These are phyloP conservation scores for Davidsoniella virescens DNA, from an alignment of 2,329 filamentous ascomycete genomes.

Conservation along the genomic window DNA sequence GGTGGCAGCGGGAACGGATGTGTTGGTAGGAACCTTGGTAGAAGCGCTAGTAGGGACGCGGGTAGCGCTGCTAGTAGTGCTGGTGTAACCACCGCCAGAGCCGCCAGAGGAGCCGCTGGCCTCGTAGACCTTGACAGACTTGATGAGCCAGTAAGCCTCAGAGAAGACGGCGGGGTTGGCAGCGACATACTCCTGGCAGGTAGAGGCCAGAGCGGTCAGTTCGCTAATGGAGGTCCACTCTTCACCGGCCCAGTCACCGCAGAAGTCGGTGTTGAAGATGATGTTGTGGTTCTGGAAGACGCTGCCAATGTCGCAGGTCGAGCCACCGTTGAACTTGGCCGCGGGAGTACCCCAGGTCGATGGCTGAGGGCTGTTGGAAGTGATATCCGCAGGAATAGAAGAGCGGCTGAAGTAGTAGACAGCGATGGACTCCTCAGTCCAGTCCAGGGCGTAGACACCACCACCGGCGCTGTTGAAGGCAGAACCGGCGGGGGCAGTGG, in stretches of 20 bases:
- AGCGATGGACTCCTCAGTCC: slow-evolving; percentile 54
- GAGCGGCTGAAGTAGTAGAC: slow-evolving; percentile 69
- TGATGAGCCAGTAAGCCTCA: slow-evolving; percentile 64
- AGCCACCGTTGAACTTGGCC: slow-evolving; percentile 49
- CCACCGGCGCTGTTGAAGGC: slow-evolving; percentile 56
- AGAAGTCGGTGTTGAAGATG: slow-evolving; percentile 71
- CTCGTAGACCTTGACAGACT: slow-evolving; percentile 46
- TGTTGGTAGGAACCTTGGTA: too few relatives aligned
- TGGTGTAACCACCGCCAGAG: too few relatives aligned
- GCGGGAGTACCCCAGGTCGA: slow-evolving; percentile 50
- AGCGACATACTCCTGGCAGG: slow-evolving; percentile 57
- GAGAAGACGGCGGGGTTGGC: slow-evolving; percentile 53
- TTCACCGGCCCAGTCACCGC: slow-evolving; percentile 68
- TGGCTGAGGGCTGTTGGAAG: slow-evolving; percentile 44
- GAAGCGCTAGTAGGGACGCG: too few relatives aligned
- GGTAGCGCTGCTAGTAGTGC: too few relatives aligned
- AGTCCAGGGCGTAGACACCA: slow-evolving; percentile 60
- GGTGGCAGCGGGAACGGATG: too few relatives aligned
- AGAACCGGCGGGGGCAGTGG: slow-evolving; percentile 41
- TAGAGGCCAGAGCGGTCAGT: slow-evolving; percentile 43
- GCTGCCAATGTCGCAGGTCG: slow-evolving; percentile 51
- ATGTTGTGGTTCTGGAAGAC: slow-evolving; percentile 61
- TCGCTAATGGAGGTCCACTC: slow-evolving; percentile 43
- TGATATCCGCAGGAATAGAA: slow-evolving; percentile 47
- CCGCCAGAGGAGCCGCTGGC: background rate